Percentiles rank a stretch among this genome's conserved stretches.
Evolutionary conservation across 1,139 yeast species (phyloP).

Genomic region (Geotrichum australiense): DNA sequence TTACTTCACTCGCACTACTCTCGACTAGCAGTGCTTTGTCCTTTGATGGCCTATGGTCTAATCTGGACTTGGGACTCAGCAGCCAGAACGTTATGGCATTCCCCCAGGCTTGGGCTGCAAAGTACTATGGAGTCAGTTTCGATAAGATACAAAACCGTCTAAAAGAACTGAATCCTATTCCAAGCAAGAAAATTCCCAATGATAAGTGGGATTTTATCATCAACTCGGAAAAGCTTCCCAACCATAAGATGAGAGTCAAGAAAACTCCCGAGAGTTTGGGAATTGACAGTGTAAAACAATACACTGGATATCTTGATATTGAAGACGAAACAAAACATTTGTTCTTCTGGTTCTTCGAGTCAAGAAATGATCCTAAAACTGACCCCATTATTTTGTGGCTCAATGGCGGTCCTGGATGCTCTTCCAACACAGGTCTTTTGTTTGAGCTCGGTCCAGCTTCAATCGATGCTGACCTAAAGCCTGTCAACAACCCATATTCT

Average conservation of each 20-base stretch:
- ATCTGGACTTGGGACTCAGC: neutral
- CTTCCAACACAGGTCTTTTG: slow-evolving; percentile 56
- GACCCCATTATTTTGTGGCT: slow-evolving; percentile 66
- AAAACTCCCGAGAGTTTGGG: slow-evolving; percentile 40
- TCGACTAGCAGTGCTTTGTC: no score
- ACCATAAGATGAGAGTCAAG: slow-evolving; percentile 31
- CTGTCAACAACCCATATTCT: slow-evolving; percentile 53
- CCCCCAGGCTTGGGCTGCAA: slow-evolving; percentile 3
- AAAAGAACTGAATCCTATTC: slow-evolving; percentile 8
- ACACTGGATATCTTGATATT: slow-evolving; percentile 63
- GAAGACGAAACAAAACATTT: slow-evolving; percentile 80
- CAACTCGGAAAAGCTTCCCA: slow-evolving; percentile 30
- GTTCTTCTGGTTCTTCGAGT: slow-evolving; percentile 73
- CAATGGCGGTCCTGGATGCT: slow-evolving; percentile 76
- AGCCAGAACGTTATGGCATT: neutral
- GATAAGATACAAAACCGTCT: neutral
- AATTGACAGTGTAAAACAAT: slow-evolving; percentile 42
- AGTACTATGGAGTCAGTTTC: slow-evolving; percentile 1
- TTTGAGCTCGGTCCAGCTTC: slow-evolving; percentile 59
- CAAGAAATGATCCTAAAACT: slow-evolving; percentile 55
- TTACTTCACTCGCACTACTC: no score
- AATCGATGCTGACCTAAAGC: slow-evolving; percentile 50
- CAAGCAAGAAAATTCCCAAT: slow-evolving; percentile 5
- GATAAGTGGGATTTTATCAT: slow-evolving; percentile 26
- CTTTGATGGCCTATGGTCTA: no score